phyloP scores from a whole-genome alignment of 495 filamentous ascomycete species.

The Penicillium pancosmium region DNA sequence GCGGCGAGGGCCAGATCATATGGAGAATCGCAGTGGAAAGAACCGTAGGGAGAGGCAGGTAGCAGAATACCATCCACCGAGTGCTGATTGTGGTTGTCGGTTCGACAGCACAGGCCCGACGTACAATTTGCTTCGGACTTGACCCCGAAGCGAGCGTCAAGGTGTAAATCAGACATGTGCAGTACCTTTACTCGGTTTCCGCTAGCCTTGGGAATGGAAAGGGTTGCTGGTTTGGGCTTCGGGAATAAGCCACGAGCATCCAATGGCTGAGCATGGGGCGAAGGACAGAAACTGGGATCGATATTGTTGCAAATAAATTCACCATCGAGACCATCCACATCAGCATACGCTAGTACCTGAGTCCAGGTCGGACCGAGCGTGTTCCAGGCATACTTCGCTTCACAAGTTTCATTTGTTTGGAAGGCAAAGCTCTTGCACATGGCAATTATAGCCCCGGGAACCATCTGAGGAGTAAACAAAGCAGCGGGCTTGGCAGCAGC shows the following conservation, averaged over 20 bases:
- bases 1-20: slow-evolving; percentile 61
- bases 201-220: slow-evolving; percentile 43
- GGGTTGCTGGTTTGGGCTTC: slow-evolving; percentile 56
- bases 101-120: slow-evolving; percentile 55
- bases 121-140: slow-evolving; percentile 60
- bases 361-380: slow-evolving; percentile 59
- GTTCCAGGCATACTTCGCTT: slow-evolving; percentile 44
- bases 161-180: slow-evolving; percentile 62
- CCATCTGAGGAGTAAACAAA: slow-evolving; percentile 45
- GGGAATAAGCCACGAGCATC: slow-evolving; percentile 52
- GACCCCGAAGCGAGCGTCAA: slow-evolving; percentile 59
- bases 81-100: slow-evolving; percentile 41
- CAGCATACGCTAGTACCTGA: slow-evolving; percentile 56
- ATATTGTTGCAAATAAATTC: slow-evolving; percentile 59
- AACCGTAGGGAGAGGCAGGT: slow-evolving; percentile 57
- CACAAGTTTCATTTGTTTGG: slow-evolving; percentile 45
- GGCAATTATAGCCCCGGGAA: slow-evolving; percentile 53
- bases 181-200: slow-evolving; percentile 60
- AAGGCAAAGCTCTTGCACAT: slow-evolving; percentile 52
- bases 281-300: slow-evolving; percentile 47
- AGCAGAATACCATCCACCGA: slow-evolving; percentile 34
- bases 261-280: slow-evolving; percentile 45
- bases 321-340: slow-evolving; percentile 59
- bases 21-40: slow-evolving; percentile 59
- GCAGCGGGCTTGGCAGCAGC: slow-evolving; percentile 53